A percentile compares a stretch with the other conserved stretches of the same genome.
Evolutionary conservation across 1,284 basidiomycete genomes (phyloP).

Genomic region (Fomitiporia mediterranea): DNA sequence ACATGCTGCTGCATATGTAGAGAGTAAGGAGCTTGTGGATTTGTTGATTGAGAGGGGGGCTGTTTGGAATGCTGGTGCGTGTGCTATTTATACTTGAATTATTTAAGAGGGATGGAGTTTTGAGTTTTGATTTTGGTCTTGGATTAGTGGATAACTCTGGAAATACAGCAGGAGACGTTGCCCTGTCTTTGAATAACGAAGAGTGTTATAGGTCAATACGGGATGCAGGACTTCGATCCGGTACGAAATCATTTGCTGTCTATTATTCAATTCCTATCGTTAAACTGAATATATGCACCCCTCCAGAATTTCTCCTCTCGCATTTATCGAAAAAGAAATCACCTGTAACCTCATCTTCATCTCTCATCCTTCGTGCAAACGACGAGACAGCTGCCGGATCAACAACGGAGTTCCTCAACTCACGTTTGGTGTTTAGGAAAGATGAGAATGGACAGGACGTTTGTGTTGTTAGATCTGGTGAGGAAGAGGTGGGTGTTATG

Average conservation of each 20-base stretch:
- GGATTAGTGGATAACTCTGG: conserved; percentile 68
- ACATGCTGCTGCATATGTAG: conserved; percentile 84
- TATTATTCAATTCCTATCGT: conserved; percentile 15
- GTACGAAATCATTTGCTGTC: conserved; percentile 35
- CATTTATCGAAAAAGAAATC: conserved; percentile 48
- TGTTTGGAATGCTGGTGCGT: conserved; percentile 83
- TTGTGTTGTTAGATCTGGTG: conserved; percentile 68
- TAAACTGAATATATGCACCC: neutral
- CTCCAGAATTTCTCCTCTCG: conserved; percentile 67
- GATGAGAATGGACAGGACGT: conserved; percentile 80
- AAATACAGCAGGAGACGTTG: conserved; percentile 85
- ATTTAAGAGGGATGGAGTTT: no score
- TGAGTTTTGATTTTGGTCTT: neutral
- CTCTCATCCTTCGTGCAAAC: conserved; percentile 48
- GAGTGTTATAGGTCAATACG: conserved; percentile 72
- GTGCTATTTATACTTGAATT: neutral
- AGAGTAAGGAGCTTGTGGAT: conserved; percentile 58
- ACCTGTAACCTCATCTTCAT: conserved; percentile 35
- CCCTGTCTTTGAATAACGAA: conserved; percentile 77
- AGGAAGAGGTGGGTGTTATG: conserved; percentile 83
- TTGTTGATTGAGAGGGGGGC: conserved; percentile 79
- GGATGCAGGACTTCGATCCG: conserved; percentile 84
- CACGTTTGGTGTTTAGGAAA: conserved; percentile 63
- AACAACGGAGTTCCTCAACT: conserved; percentile 71
- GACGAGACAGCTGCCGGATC: conserved; percentile 72